Conservation (phyloP, 257 asterid genomes). For the Solanum ahanhuiri region DNA sequence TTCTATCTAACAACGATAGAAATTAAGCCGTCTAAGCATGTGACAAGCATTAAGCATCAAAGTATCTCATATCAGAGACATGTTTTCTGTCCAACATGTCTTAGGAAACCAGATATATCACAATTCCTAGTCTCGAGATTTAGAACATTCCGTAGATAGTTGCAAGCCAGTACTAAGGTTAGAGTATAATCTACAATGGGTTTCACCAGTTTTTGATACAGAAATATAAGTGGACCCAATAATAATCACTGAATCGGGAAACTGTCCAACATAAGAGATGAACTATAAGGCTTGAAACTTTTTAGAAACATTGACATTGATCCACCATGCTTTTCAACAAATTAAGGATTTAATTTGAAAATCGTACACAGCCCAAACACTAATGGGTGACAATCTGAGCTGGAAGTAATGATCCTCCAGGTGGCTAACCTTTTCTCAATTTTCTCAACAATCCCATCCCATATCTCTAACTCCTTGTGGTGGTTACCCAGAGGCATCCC, state of each 20-base stretch:
- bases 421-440: neutral
- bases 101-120: neutral
- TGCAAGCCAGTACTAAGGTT: neutral
- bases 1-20: neutral
- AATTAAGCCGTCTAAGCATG: neutral
- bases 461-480: neutral
- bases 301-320: neutral
- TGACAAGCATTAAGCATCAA: neutral
- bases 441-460: neutral
- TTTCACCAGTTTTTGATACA: neutral
- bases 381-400: neutral
- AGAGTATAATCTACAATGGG: neutral
- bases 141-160: neutral
- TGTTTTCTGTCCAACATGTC: neutral
- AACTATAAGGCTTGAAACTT: neutral
- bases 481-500: neutral
- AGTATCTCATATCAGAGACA: neutral
- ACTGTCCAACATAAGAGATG: neutral
- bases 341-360: neutral
- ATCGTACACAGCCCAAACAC: neutral
- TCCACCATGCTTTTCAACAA: neutral
- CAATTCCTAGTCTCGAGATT: neutral
- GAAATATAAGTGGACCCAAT: neutral
- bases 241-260: neutral
- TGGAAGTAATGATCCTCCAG: neutral